Conservation (phyloP, 2,329 filamentous ascomycete genomes). For the Thelonectria blattea region DNA sequence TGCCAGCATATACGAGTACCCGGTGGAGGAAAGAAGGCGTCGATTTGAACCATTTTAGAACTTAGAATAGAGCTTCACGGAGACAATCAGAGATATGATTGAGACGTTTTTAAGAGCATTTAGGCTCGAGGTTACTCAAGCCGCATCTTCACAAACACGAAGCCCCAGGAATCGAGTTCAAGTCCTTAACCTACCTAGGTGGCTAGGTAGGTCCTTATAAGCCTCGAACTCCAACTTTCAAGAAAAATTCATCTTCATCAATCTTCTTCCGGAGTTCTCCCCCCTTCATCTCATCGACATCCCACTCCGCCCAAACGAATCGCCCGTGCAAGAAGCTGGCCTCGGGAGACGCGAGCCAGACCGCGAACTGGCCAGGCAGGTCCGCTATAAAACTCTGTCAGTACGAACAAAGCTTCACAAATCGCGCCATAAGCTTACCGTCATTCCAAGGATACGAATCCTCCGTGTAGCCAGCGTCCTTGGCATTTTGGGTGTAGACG, state of each 20-base stretch:
- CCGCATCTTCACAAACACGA: too few species aligned
- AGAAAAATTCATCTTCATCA: not conserved
- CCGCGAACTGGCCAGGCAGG: slow-evolving; percentile 47
- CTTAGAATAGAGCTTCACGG: too few species aligned
- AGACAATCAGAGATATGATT: too few species aligned
- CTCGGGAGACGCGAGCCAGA: slow-evolving; percentile 52
- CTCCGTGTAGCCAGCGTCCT: slow-evolving; percentile 1
- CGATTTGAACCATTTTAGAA: too few species aligned
- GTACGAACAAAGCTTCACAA: not conserved
- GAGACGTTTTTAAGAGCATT: too few species aligned
- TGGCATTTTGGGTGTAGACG: not conserved
- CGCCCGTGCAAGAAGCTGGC: slow-evolving; percentile 53
- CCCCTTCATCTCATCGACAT: slow-evolving; percentile 51
- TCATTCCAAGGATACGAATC: slow-evolving; percentile 6
- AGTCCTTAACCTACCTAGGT: too few species aligned
- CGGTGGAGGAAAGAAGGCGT: too few species aligned
- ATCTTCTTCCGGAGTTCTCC: not conserved
- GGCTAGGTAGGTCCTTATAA: not conserved
- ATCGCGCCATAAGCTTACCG: slow-evolving; percentile 40
- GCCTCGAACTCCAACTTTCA: not conserved
- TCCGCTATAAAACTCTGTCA: slow-evolving; percentile 21
- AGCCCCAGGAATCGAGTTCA: too few species aligned
- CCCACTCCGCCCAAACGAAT: slow-evolving; percentile 56
- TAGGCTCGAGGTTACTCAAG: too few species aligned
- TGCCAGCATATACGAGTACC: too few species aligned